Base-by-base conservation (phyloP, 2,329 filamentous ascomycete species). In the Fusarium secorum region DNA sequence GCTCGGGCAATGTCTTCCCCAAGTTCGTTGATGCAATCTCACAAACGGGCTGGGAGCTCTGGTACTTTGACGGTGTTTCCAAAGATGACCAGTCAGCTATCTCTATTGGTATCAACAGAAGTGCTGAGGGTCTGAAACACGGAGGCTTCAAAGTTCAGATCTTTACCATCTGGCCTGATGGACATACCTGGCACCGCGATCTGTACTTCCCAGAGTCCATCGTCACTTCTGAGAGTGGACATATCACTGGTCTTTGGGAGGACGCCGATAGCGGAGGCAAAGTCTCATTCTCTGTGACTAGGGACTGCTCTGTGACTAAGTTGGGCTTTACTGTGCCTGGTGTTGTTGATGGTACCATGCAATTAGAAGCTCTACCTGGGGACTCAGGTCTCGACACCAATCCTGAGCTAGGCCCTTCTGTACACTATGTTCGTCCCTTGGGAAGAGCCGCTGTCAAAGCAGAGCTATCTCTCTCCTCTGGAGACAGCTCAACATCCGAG, bases 281-380 rank as follows among this genome's bases (percentile, higher is more conserved):
- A 0, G n/a, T 32, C 3, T 22, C 28, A 1, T 48, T 48, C 5
- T 48, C n/a, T 32, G 15, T 48, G 45, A 14, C 45, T 2, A 18
- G n/a, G 1, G 28, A 48, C 15, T 48, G 3, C 3, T 22, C 26
- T 1, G 0, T 48, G 10, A 4, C 28, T 10, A 0, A 18, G 0
- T 10, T 48, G 45, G 7, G 11, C 11, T 48, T 48, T 18, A 0
- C 26, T 18, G 28, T 48, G 7, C 28, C 45, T 7, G 28, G 20
- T 0, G 28, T 48, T 13, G 28, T 32, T 3, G 45, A 48, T 10
- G 45, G 45, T 0, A 48, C 26, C 15, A 32, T 48, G 45, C 45
- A 48, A 0, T 1, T 48, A 0, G n/a, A 48, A 0, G 15, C 45
- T 32, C 45, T 48, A 13, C 45, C 28, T 7, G 45, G 45, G 0